Evolutionary conservation across 2,329 filamentous ascomycete species (phyloP).

Genomic region (Neofusicoccum parvum): DNA sequence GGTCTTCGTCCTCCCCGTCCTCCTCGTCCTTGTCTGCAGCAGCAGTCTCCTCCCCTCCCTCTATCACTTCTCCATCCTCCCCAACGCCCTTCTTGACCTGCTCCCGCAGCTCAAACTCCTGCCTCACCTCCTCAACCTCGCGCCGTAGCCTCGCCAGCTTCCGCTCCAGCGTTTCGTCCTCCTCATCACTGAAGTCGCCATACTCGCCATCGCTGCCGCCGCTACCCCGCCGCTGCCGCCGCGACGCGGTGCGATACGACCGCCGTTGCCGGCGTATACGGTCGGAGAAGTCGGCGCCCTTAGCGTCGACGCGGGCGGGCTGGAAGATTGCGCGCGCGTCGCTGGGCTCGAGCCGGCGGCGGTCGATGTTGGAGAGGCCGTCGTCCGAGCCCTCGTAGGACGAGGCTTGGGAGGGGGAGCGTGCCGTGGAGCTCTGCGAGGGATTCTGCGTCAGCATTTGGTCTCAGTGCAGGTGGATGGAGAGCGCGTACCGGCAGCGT

Average conservation of each 20-base stretch:
- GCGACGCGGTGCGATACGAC: slow-evolving; percentile 74
- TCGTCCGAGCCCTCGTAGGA: slow-evolving; percentile 62
- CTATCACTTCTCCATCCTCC: slow-evolving; percentile 29
- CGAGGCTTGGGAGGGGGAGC: slow-evolving; percentile 42
- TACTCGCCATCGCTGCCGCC: slow-evolving; percentile 60
- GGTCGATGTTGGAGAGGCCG: slow-evolving; percentile 61
- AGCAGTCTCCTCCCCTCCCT: slow-evolving; percentile 26
- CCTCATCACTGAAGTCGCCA: slow-evolving; percentile 77
- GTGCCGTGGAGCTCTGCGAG: slow-evolving; percentile 30
- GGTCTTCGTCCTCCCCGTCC: slow-evolving; percentile 43
- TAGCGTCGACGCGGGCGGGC: slow-evolving; percentile 73
- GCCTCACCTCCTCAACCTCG: slow-evolving; percentile 70
- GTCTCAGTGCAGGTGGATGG: background rate
- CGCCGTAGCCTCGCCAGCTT: slow-evolving; percentile 81
- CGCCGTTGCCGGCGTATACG: slow-evolving; percentile 76
- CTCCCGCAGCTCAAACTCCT: slow-evolving; percentile 57
- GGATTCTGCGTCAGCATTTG: slow-evolving; percentile 36
- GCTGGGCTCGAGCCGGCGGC: slow-evolving; percentile 72
- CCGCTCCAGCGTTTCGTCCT: slow-evolving; percentile 73
- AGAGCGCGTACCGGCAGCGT: slow-evolving; percentile 69
- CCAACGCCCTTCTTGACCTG: slow-evolving; percentile 33
- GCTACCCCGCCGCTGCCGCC: slow-evolving; percentile 57
- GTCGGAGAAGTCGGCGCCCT: slow-evolving; percentile 85
- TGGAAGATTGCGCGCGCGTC: slow-evolving; percentile 80
- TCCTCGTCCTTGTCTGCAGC: slow-evolving; percentile 40